These are phyloP conservation scores for Lentinula sp. DNA, from an alignment of 768 basidiomycete species.

Conservation along the genomic window DNA sequence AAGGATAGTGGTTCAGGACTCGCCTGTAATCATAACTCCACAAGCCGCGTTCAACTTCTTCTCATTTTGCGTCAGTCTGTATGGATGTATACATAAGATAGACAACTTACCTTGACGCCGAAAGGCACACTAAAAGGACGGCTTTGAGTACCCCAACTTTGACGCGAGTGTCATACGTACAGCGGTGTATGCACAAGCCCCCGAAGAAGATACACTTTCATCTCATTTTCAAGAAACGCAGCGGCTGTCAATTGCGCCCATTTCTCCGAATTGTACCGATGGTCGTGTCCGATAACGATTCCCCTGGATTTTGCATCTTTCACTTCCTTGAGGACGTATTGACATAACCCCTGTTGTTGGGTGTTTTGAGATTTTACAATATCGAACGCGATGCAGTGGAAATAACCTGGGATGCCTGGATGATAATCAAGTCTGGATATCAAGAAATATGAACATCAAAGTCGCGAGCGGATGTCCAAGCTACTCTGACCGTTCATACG, in stretches of 20 bases:
- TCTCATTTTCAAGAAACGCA: constrained; percentile 55
- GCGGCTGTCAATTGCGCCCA: constrained; percentile 76
- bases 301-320: constrained; percentile 51
- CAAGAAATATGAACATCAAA: neutral
- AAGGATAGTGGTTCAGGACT: constrained; percentile 7
- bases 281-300: constrained; percentile 82
- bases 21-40: constrained; percentile 89
- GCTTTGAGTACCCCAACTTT: neutral
- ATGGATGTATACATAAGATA: neutral
- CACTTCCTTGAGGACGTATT: constrained; percentile 57
- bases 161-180: constrained; percentile 28
- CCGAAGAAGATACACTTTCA: constrained; percentile 63
- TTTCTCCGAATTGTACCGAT: constrained; percentile 69
- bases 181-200: constrained; percentile 79
- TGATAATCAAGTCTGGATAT: constrained; percentile 58
- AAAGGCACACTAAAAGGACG: constrained; percentile 64
- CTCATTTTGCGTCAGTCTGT: neutral
- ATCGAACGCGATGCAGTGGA: neutral
- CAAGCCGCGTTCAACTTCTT: constrained; percentile 62
- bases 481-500: constrained; percentile 66
- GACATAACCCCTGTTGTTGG: constrained; percentile 58
- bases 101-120: constrained; percentile 29
- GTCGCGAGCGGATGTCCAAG: neutral
- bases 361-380: neutral
- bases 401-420: constrained; percentile 73